These are phyloP conservation scores for Teunomyces cretensis DNA, from an alignment of 805 yeast species.

Conservation along the genomic window DNA sequence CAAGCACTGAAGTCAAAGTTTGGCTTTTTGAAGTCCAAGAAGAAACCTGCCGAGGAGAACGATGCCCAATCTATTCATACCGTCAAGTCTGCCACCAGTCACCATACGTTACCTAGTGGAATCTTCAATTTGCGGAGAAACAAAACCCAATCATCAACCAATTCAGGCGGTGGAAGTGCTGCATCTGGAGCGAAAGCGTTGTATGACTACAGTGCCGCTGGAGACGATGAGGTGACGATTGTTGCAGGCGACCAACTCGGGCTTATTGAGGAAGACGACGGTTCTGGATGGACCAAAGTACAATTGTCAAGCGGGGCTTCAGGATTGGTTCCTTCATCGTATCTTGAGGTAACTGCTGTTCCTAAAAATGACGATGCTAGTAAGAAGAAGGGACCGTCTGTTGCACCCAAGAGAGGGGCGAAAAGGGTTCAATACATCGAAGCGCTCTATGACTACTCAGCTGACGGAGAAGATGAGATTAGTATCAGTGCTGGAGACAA, in stretches of 20 bases:
- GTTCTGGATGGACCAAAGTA: slow-evolving; percentile 89
- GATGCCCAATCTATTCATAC: slow-evolving; percentile 37
- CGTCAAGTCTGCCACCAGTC: slow-evolving; percentile 28
- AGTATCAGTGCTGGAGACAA: slow-evolving; percentile 70
- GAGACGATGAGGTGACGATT: slow-evolving; percentile 72
- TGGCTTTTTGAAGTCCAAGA: slow-evolving; percentile 48
- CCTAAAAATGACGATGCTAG: slow-evolving; percentile 8
- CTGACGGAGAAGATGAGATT: slow-evolving; percentile 80
- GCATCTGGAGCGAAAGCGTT: slow-evolving; percentile 48
- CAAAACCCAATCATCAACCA: slow-evolving; percentile 25
- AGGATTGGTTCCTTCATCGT: slow-evolving; percentile 87
- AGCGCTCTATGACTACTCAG: slow-evolving; percentile 73
- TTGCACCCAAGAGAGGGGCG: slow-evolving; percentile 75
- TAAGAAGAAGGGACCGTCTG: slow-evolving; percentile 69
- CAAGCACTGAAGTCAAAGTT: slow-evolving; percentile 56
- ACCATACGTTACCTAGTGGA: slow-evolving; percentile 30
- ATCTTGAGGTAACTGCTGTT: slow-evolving; percentile 48
- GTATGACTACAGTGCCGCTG: slow-evolving; percentile 65
- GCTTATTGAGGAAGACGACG: slow-evolving; percentile 71
- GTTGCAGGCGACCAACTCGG: slow-evolving; percentile 58
- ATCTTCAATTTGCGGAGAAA: slow-evolving; percentile 35
- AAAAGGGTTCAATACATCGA: slow-evolving; percentile 61
- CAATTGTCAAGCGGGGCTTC: slow-evolving; percentile 37
- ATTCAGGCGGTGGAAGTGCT: slow-evolving; percentile 11
- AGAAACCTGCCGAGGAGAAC: slow-evolving; percentile 9